Percentiles rank a stretch among this genome's conserved stretches.
phyloP scores from a whole-genome alignment of 371 early-diverging fungal species.

The Nosema bombycis region DNA sequence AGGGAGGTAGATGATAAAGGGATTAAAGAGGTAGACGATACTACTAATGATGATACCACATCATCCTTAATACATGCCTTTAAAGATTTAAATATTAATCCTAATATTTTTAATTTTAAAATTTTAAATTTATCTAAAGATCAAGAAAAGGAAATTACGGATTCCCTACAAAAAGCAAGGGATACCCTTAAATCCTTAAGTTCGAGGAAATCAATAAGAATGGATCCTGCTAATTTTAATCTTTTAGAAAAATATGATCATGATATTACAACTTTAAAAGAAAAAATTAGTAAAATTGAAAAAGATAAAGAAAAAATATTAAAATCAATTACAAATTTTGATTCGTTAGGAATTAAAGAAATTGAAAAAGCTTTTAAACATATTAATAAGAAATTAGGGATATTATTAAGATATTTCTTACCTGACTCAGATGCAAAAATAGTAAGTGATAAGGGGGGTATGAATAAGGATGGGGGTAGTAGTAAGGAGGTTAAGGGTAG shows the following conservation, averaged over 20 bases:
- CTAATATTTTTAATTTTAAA: no score
- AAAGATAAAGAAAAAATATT: constrained; percentile 61
- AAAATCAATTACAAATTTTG: constrained; percentile 52
- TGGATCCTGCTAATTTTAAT: constrained; percentile 65
- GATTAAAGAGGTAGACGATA: no score
- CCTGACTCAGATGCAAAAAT: constrained; percentile 51
- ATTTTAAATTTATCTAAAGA: no score
- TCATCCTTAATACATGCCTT: no score
- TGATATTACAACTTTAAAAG: constrained; percentile 52
- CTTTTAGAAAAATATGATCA: constrained; percentile 64
- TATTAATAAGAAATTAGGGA: constrained; percentile 61
- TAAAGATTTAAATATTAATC: no score
- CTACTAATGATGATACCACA: no score
- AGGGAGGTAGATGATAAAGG: no score
- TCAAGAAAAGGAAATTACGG: no score
- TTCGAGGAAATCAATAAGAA: constrained; percentile 26
- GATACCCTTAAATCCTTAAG: neutral
- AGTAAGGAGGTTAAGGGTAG: constrained; percentile 9
- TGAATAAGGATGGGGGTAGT: neutral
- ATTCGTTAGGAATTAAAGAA: constrained; percentile 46
- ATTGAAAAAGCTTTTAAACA: constrained; percentile 64
- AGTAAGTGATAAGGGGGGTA: neutral
- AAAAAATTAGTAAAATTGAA: constrained; percentile 63
- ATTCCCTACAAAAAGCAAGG: neutral
- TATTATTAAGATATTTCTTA: constrained; percentile 58